A percentile compares a stretch with the other conserved stretches of the same genome.
Conservation (phyloP, 1,284 basidiomycete genomes). For the Ustilago sp. region DNA sequence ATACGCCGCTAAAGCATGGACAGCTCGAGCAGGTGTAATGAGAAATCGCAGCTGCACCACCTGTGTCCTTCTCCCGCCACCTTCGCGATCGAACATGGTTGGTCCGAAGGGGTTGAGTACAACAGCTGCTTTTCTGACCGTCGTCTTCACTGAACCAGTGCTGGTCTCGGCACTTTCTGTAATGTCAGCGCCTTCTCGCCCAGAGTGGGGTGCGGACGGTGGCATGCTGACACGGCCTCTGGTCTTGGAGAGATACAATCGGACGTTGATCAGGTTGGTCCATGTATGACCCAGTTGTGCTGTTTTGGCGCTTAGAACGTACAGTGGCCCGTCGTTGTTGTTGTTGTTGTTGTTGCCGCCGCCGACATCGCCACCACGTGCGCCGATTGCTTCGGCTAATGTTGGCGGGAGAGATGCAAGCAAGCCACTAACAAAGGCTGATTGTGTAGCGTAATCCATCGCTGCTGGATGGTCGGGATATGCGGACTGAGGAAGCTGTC, state of each 20-base stretch:
- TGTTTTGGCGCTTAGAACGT: conserved; percentile 29
- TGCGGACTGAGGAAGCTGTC: not conserved
- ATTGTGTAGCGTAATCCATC: conserved; percentile 30
- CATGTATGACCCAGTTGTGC: conserved; percentile 60
- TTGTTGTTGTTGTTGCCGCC: not conserved
- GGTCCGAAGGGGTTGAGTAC: conserved; percentile 38
- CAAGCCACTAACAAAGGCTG: conserved; percentile 33
- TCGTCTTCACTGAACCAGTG: conserved; percentile 9
- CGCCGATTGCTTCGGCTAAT: conserved; percentile 22
- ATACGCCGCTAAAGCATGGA: conserved; percentile 17
- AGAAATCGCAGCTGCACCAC: conserved; percentile 23
- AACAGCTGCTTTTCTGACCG: conserved; percentile 31
- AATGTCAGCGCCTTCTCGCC: too few species aligned
- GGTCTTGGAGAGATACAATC: conserved; percentile 45
- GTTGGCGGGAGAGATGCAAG: conserved; percentile 36
- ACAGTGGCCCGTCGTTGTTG: conserved; percentile 10
- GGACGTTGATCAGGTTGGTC: conserved; percentile 56
- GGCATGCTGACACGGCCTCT: conserved; percentile 17
- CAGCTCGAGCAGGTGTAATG: conserved; percentile 20
- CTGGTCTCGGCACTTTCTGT: not conserved
- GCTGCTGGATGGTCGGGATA: conserved; percentile 20
- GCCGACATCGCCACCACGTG: not conserved
- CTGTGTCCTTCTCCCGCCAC: not conserved
- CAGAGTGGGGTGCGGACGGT: not conserved
- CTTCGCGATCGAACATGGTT: conserved; percentile 22